Evolutionary conservation across 1,284 basidiomycete species (phyloP).

Genomic region (Mycosarcoma maydis): DNA sequence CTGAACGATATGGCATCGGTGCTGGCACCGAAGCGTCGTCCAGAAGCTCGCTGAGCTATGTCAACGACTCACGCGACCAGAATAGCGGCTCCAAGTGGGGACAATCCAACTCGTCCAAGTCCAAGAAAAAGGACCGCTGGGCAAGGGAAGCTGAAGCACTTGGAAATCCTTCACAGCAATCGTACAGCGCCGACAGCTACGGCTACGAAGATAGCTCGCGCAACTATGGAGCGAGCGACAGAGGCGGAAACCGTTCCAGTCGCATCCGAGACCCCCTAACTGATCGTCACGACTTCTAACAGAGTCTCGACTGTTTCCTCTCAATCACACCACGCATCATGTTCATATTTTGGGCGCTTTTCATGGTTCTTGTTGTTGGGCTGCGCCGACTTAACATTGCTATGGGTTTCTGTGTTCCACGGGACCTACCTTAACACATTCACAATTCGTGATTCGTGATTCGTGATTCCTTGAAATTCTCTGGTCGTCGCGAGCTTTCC

Average conservation of each 20-base stretch:
- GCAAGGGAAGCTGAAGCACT: conserved; percentile 48
- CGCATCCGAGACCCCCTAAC: conserved; percentile 42
- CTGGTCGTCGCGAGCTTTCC: too few species aligned
- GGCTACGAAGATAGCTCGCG: conserved; percentile 27
- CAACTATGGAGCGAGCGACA: conserved; percentile 6
- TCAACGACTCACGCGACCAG: conserved; percentile 17
- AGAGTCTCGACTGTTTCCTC: too few species aligned
- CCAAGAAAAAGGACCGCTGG: conserved; percentile 49
- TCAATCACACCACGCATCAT: not conserved
- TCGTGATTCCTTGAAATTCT: too few species aligned
- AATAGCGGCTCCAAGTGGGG: conserved; percentile 31
- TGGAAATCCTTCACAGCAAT: conserved; percentile 25
- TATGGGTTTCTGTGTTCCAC: too few species aligned
- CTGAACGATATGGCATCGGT: conserved; percentile 46
- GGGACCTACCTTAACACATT: too few species aligned
- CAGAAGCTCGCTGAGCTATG: conserved; percentile 43
- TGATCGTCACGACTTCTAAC: conserved; percentile 50
- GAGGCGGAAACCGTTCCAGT: conserved; percentile 17
- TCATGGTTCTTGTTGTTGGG: too few species aligned
- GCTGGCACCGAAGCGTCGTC: conserved; percentile 34
- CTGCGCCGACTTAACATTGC: too few species aligned
- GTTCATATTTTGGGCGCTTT: too few species aligned
- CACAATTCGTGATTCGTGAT: too few species aligned
- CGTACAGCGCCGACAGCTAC: conserved; percentile 35
- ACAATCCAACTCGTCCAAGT: conserved; percentile 33